A percentile compares a stretch with the other conserved stretches of the same genome.
Conservation (phyloP, 768 basidiomycete species). For the Pulveroboletus sp. region DNA sequence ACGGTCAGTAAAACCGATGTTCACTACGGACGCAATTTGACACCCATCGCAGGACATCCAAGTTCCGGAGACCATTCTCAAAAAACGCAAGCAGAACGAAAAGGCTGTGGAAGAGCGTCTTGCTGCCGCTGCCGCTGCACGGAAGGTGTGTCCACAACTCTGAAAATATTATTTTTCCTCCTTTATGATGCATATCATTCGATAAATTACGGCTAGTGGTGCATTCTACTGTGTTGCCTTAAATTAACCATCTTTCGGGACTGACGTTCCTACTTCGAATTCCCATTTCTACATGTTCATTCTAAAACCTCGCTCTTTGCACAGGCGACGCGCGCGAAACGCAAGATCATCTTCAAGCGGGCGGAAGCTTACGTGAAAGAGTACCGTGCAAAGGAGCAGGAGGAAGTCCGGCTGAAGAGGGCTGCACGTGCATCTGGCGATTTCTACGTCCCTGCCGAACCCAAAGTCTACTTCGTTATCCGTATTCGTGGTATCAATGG, state of each 20-base stretch:
- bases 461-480: slow-evolving; percentile 97
- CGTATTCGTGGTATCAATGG: slow-evolving; percentile 99
- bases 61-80: slow-evolving; percentile 99
- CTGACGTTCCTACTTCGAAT: slow-evolving; percentile 38
- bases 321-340: slow-evolving; percentile 86
- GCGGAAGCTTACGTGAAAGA: slow-evolving; percentile 98
- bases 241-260: slow-evolving; percentile 87
- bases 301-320: slow-evolving; percentile 8
- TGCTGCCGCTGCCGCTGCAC: slow-evolving; percentile 75
- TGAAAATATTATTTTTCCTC: slow-evolving; percentile 15
- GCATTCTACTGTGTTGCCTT: slow-evolving; percentile 65
- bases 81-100: slow-evolving; percentile 98
- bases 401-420: slow-evolving; percentile 94
- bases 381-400: slow-evolving; percentile 88
- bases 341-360: slow-evolving; percentile 98
- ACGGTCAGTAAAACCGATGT: slow-evolving; percentile 35
- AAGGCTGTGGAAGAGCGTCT: slow-evolving; percentile 94
- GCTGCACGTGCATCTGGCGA: slow-evolving; percentile 89
- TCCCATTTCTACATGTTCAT: slow-evolving; percentile 2
- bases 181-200: slow-evolving; percentile 80
- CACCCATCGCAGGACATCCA: slow-evolving; percentile 66
- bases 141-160: slow-evolving; percentile 65
- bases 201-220: slow-evolving; percentile 70
- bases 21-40: slow-evolving; percentile 13
- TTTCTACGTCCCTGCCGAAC: slow-evolving; percentile 95